Base-by-base conservation (phyloP, 176 grass and related monocot species). In the Lolium rigidum region DNA sequence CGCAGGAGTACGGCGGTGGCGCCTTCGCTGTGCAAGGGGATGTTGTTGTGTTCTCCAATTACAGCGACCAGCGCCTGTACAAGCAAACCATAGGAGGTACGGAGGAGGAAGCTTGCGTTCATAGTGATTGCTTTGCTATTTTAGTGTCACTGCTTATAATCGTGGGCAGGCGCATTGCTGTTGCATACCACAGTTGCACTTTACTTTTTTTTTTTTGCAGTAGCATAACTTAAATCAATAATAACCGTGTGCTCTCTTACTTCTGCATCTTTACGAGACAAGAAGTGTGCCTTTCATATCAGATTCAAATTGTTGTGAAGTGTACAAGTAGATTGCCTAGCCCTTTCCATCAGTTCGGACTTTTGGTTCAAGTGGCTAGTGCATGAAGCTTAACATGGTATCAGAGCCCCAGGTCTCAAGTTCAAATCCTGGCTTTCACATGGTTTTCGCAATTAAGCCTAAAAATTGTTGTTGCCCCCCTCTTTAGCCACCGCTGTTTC, bases 11-110 rank as follows among this genome's bases (percentile, higher is more conserved):
- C 57, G 95, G 92, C 63, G 92, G 92, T 0, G 95, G 90, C 52
- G 88, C 90, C 6, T 94, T 97, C 76, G 81, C 90, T 1, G 91
- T 91, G 49, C 87, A 83, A 21, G 90, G 90, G 57, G 82, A 84
- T 55, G 52, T 72, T 7, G 69, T 97, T 60, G 73, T 97, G 31
- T 97, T 97, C 79, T 94, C 95, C 11, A 97, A 97, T 62, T 91
- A 93, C 72, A 89, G 70, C 8, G 95, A 97, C 49, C 95, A 97
- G 79, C 86, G 90, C 9, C 87, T 97, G 21, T 97, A 94, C 88
- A 91, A 70, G 88, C 83, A 90, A 82, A 86, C 69, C 7, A 47
- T 91, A 7, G 92, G 88, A 94, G 92, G 95, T 97, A 24, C 15
- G 44, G 41, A 63, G 47, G 41, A 77, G 28, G 44, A 55, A 74